Evolutionary conservation across 345 rosid genomes (phyloP), one percentile per base, ranked within the genome.

Genomic region (Mallotus nudiflorus): DNA sequence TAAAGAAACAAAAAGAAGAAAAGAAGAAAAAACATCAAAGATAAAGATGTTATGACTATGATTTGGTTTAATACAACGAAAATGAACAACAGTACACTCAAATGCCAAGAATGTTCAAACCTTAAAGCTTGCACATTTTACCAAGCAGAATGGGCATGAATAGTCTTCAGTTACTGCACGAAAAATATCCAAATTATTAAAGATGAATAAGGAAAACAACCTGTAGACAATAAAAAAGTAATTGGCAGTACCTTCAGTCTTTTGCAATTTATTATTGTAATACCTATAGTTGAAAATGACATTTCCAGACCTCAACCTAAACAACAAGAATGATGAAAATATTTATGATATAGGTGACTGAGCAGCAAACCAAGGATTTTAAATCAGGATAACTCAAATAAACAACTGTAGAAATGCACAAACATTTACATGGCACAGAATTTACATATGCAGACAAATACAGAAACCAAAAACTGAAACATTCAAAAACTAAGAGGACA

Each of bases 81-180:
- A 63, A 52, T 29, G 6, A 74, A 7, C 14, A 61, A 20, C 51
- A 44, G 56, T 25, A 44, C 57, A 50, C 19, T 64, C 63, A 42
- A 1, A 52, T 33, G 51, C 22, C 25, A 48, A 20, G 24, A 33
- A 69, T 44, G 50, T 42, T 66, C 70, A 65, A 49, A 92, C 99
- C 99, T 91, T 91, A 77, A 89, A 92, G 87, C 97, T 92, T 62
- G 84, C 93, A 77, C 98, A 96, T 81, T 89, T 96, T 57, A 86
- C 91, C 84, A 96, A 85, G 88, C 99, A 92, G 79, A 96, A 91
- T 72, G 99, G 96, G 80, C 99, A 92, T 58, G 98, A 84, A 80
- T 91, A 96, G 75, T 96, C 98, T 88, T 92, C 99, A 48, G 99
- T 96, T 71, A 92, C 99, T 92, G 96, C 87, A 82, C 74, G 44